Evolutionary conservation across 2,329 filamentous ascomycete genomes (phyloP).

Genomic region (Diaporthe amygdali): DNA sequence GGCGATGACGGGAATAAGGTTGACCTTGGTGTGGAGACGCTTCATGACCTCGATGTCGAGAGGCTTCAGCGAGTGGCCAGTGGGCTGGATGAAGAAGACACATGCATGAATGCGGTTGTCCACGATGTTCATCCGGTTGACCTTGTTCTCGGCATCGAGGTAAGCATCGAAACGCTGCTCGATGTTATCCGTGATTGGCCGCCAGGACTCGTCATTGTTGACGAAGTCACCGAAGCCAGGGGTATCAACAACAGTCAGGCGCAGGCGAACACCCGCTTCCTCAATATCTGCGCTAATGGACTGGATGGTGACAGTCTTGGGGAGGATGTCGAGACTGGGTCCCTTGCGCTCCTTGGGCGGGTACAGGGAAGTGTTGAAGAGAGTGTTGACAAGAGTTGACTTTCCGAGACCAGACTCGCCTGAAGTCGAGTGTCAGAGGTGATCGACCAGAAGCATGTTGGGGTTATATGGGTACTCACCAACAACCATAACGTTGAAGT

Average conservation of each 20-base stretch:
- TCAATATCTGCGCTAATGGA: slow-evolving; percentile 97
- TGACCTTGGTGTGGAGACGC: slow-evolving; percentile 99
- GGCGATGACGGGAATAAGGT: slow-evolving; percentile 98
- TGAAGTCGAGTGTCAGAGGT: slow-evolving; percentile 42
- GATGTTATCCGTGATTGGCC: slow-evolving; percentile 98
- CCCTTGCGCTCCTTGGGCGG: slow-evolving; percentile 98
- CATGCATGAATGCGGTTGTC: slow-evolving; percentile 99
- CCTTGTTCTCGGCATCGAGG: slow-evolving; percentile 99
- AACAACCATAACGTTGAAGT: slow-evolving; percentile 99
- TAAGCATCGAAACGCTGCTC: slow-evolving; percentile 99
- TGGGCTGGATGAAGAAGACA: slow-evolving; percentile 99
- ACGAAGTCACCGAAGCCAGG: slow-evolving; percentile 99
- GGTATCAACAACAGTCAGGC: slow-evolving; percentile 95
- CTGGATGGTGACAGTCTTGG: slow-evolving; percentile 95
- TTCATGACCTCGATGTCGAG: slow-evolving; percentile 99
- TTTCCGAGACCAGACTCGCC: slow-evolving; percentile 99
- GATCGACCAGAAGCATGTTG: background rate
- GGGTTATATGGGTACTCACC: slow-evolving; percentile 63
- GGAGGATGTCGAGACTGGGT: slow-evolving; percentile 95
- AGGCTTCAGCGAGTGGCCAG: slow-evolving; percentile 96
- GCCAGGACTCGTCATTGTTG: slow-evolving; percentile 99
- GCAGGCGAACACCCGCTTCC: slow-evolving; percentile 95
- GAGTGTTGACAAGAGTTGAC: slow-evolving; percentile 97
- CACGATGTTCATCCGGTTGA: slow-evolving; percentile 99
- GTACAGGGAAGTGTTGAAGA: slow-evolving; percentile 99